Evolutionary conservation across 305 asterid genomes (phyloP).

Genomic region (Solanum aculeatissimum): DNA sequence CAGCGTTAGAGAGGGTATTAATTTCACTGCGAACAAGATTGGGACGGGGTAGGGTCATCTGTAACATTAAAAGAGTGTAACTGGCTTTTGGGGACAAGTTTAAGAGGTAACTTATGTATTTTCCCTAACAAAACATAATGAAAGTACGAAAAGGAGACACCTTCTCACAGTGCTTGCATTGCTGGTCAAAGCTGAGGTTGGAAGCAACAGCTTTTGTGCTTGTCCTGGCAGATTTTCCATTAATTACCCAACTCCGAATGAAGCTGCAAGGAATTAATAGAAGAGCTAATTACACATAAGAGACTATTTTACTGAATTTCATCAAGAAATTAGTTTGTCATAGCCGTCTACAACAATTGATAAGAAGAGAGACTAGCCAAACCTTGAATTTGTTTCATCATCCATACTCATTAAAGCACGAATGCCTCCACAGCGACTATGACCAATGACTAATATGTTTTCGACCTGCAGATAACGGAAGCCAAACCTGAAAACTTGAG

Average conservation of each 20-base stretch:
- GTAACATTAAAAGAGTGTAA: not conserved
- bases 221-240: slow-evolving; percentile 56
- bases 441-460: slow-evolving; percentile 77
- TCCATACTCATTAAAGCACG: slow-evolving; percentile 87
- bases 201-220: slow-evolving; percentile 66
- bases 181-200: slow-evolving; percentile 74
- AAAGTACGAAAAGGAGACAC: slow-evolving; percentile 14
- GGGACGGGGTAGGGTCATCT: not conserved
- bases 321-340: not conserved
- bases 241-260: slow-evolving; percentile 64
- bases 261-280: slow-evolving; percentile 50
- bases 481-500: not conserved
- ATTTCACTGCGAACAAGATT: not conserved
- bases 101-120: not conserved
- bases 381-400: slow-evolving; percentile 62
- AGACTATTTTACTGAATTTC: not conserved
- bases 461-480: slow-evolving; percentile 47
- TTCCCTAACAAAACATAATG: not conserved
- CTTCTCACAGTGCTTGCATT: slow-evolving; percentile 96
- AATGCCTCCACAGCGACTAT: slow-evolving; percentile 97
- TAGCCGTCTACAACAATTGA: not conserved
- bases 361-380: not conserved
- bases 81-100: not conserved
- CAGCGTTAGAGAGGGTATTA: not conserved
- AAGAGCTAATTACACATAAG: not conserved